Percentiles rank a stretch among this genome's conserved stretches.
Conservation (phyloP, 1,284 basidiomycete species). For the Apiotrichum sp. region DNA sequence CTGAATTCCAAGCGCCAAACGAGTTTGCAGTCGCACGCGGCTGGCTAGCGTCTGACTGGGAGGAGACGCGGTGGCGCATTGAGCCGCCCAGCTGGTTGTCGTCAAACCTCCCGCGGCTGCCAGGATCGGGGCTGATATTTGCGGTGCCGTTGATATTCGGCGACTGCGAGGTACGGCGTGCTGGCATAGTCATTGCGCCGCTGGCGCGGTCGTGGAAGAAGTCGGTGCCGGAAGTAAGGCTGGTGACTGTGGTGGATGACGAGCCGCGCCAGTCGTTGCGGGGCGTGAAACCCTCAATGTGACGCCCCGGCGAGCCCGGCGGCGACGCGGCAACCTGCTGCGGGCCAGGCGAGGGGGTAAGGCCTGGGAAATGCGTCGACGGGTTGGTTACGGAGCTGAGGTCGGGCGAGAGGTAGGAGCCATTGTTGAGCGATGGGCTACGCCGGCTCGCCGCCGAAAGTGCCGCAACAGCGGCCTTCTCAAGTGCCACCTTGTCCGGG, state of each 20-base stretch:
- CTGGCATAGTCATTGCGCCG: conserved; percentile 14
- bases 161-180: conserved; percentile 4
- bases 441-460: no score
- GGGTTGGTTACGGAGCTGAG: no score
- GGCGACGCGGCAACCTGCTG: neutral
- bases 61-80: neutral
- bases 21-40: neutral
- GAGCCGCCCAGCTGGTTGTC: neutral
- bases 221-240: conserved; percentile 5
- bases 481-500: no score
- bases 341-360: no score
- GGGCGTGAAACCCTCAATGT: conserved; percentile 2
- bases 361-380: no score
- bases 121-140: neutral
- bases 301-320: neutral
- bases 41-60: neutral
- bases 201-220: neutral
- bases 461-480: no score
- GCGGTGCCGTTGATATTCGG: conserved; percentile 1
- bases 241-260: conserved; percentile 27
- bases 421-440: no score
- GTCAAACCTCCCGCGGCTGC: neutral
- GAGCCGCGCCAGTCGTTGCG: conserved; percentile 22
- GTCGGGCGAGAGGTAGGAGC: no score
- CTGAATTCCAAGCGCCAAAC: conserved; percentile 1